Conservation (phyloP, 1,284 basidiomycete species). For the Boletus semigastroideus region DNA sequence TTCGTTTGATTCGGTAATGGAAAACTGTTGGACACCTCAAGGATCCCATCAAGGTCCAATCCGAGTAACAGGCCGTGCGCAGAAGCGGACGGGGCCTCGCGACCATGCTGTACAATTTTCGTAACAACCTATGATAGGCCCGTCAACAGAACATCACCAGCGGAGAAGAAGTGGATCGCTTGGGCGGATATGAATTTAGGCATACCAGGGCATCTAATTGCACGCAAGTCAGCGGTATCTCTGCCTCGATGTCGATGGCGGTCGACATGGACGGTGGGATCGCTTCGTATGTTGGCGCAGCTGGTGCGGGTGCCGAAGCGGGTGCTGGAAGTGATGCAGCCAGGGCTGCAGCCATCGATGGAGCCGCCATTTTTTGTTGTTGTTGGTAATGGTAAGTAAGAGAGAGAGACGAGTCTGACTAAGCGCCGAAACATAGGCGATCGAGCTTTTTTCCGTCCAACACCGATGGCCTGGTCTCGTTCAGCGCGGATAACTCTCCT, state of each 20-base stretch:
- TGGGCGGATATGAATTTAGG: constrained; percentile 18
- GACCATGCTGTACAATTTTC: constrained; percentile 89
- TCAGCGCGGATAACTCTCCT: constrained; percentile 78
- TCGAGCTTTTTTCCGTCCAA: background rate
- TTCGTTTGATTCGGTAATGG: constrained; percentile 68
- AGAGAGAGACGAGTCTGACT: constrained; percentile 19
- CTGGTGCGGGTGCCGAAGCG: constrained; percentile 54
- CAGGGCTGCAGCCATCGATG: constrained; percentile 86
- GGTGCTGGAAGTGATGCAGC: constrained; percentile 80
- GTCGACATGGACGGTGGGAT: constrained; percentile 90
- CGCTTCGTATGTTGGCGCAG: constrained; percentile 69
- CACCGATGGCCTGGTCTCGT: constrained; percentile 62
- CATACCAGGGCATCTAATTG: constrained; percentile 85
- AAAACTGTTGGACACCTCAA: constrained; percentile 94
- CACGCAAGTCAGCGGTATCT: constrained; percentile 75
- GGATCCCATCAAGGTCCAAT: constrained; percentile 86
- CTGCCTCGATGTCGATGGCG: constrained; percentile 86
- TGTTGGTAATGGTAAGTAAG: background rate
- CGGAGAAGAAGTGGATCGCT: constrained; percentile 4
- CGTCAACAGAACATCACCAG: constrained; percentile 14
- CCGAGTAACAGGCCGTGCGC: constrained; percentile 87
- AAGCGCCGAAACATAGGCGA: constrained; percentile 6
- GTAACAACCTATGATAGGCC: constrained; percentile 68
- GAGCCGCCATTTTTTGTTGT: constrained; percentile 49
- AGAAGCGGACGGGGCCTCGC: constrained; percentile 63